Base-by-base conservation (phyloP, 441 rosid species). In the Daphne laureola region DNA sequence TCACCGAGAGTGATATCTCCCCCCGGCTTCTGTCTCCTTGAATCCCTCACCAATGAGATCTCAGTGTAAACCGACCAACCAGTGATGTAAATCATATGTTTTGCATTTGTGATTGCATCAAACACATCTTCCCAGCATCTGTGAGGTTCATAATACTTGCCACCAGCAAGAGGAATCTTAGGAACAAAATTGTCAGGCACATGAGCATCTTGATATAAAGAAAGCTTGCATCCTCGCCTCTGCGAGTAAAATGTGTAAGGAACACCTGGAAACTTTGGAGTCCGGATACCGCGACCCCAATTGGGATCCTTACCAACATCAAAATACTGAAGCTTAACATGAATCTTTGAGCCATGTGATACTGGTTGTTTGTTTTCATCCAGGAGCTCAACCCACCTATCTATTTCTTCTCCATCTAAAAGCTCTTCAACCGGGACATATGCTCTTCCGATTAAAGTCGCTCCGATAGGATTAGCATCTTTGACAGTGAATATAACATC, bases 151-250 rank as follows among this genome's bases (percentile, higher is more conserved):
- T 46, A 46, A n/a, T 16, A 9, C 49, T 43, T 14, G 18, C 49
- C 49, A n/a, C 15, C n/a, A 46, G 15, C 16, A 12, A 46, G 16
- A 46, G 16, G n/a, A 16, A 46, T 12, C 15, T 2, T 14, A 16
- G 49, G 49, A n/a, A 12, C 16, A n/a, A 46, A 46, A 3, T 46
- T 46, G 11, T 46, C 16, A 8, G n/a, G 49, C 18, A 46, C 21
- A 46, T 46, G 49, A 46, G 49, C 49, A 46, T 46, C 49, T 46
- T 46, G 17, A n/a, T 46, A 46, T n/a, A 46, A 16, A 14, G 49
- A 8, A 46, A 46, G 23, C 49, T n/a, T 46, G 21, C 49, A 46
- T 12, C 49, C 49, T 46, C 8, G 15, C 21, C 49, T 12, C 3
- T 8, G 12, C 21, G 49, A n/a, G 17, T n/a, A 46, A 18, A 46